Percentiles rank a stretch among this genome's conserved stretches.
These are phyloP conservation scores for Aspergillus pseudoviridinutans DNA, from an alignment of 2,329 filamentous ascomycete species.

Conservation along the genomic window DNA sequence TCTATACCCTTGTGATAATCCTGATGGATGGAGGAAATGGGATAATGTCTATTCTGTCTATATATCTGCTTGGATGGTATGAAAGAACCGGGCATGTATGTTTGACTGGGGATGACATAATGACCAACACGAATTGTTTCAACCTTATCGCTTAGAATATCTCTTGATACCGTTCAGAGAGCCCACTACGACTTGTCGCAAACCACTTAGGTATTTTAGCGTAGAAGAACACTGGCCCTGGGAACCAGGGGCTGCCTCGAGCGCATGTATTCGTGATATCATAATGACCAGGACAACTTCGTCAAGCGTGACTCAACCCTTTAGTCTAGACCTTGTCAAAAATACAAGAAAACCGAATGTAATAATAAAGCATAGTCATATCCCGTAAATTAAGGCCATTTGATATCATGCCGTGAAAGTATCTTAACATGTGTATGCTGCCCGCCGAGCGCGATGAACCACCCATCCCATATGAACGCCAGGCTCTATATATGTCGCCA, in stretches of 20 bases:
- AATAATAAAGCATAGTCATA: background rate
- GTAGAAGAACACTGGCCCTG: background rate
- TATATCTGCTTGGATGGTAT: background rate
- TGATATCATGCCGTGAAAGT: conserved; percentile 2
- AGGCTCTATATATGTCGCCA: conserved; percentile 10
- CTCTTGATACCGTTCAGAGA: background rate
- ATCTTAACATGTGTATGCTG: conserved; percentile 4
- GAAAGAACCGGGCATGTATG: background rate
- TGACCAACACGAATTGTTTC: background rate
- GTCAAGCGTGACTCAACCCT: background rate
- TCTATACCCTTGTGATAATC: background rate
- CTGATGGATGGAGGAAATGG: background rate
- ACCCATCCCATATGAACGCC: conserved; percentile 9
- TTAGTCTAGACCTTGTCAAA: background rate
- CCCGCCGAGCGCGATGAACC: conserved; percentile 1
- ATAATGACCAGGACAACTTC: background rate
- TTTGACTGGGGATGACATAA: background rate
- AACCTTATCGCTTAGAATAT: background rate
- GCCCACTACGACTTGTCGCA: background rate
- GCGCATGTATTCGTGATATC: background rate
- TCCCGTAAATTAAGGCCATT: background rate
- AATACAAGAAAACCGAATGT: background rate
- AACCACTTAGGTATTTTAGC: background rate
- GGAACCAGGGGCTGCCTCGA: background rate
- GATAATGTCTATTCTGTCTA: background rate